Conservation (phyloP, 73 alveolate genomes). For the Paramecium pentaurelia region DNA sequence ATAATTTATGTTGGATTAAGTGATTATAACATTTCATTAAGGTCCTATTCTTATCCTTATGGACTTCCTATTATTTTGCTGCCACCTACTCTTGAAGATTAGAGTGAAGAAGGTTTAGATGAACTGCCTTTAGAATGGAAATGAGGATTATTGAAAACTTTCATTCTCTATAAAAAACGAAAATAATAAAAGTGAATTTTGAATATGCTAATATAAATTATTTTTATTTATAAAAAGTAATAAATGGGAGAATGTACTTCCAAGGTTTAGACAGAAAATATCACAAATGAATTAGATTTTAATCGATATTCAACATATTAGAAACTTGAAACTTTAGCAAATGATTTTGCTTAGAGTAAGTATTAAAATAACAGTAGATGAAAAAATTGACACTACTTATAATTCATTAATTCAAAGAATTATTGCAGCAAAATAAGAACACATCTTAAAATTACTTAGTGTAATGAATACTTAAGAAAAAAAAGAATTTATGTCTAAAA, state of each 20-base stretch:
- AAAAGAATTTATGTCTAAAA: background rate
- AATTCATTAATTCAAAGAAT: background rate
- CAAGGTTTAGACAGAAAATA: background rate
- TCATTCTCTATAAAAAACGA: slow-evolving; percentile 24
- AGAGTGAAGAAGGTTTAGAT: background rate
- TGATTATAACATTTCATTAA: background rate
- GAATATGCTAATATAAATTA: background rate
- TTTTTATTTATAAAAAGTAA: background rate
- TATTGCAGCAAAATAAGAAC: slow-evolving; percentile 13
- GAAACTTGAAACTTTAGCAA: background rate
- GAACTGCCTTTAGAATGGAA: slow-evolving; percentile 2
- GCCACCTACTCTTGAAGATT: slow-evolving; percentile 23
- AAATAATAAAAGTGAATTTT: background rate
- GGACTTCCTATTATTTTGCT: background rate
- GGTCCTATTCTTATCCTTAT: background rate
- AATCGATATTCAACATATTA: slow-evolving; percentile 14
- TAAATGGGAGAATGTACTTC: background rate
- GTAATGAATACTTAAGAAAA: background rate
- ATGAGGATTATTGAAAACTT: slow-evolving; percentile 52
- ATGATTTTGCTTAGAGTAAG: background rate
- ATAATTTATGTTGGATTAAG: background rate
- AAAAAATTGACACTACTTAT: background rate
- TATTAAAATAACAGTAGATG: background rate
- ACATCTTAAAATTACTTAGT: background rate
- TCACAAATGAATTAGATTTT: background rate